Percentiles rank a stretch among this genome's conserved stretches.
Conservation (phyloP, 2,329 filamentous ascomycete genomes). For the Xylaria polymorpha region DNA sequence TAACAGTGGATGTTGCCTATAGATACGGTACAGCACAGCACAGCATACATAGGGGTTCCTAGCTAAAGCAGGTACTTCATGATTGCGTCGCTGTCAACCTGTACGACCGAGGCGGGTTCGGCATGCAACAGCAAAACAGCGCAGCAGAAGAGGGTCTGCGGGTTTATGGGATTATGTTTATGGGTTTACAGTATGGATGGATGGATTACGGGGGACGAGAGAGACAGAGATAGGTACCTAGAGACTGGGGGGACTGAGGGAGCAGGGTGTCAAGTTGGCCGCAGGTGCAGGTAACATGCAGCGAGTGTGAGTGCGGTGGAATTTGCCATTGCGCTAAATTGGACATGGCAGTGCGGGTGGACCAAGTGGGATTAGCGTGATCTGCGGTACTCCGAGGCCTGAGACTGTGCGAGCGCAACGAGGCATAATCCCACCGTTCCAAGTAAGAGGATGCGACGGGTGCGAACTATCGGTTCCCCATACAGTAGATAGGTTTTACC, state of each 20-base stretch:
- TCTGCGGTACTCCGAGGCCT: slow-evolving; percentile 23
- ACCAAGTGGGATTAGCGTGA: slow-evolving; percentile 24
- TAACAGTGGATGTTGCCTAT: background rate
- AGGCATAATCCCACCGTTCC: slow-evolving; percentile 4
- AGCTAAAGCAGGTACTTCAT: slow-evolving; percentile 4
- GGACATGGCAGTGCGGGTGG: background rate
- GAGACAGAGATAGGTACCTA: too few species aligned
- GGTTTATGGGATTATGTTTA: background rate
- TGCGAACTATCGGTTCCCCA: slow-evolving; percentile 30
- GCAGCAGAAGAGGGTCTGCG: slow-evolving; percentile 7
- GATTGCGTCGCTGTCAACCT: slow-evolving; percentile 7
- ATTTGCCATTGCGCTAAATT: slow-evolving; percentile 7
- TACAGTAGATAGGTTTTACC: too few species aligned
- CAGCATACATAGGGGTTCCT: background rate
- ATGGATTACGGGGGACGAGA: background rate
- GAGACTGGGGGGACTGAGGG: slow-evolving; percentile 10
- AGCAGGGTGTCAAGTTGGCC: background rate
- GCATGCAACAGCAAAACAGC: slow-evolving; percentile 16
- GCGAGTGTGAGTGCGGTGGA: slow-evolving; percentile 1
- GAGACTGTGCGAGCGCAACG: slow-evolving; percentile 13
- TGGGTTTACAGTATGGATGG: background rate
- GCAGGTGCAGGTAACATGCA: slow-evolving; percentile 8
- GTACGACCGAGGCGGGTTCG: slow-evolving; percentile 3
- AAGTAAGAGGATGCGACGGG: slow-evolving; percentile 13
- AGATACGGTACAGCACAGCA: slow-evolving; percentile 1